Evolutionary conservation across 2,329 filamentous ascomycete species (phyloP).

Genomic region (Falciphora oryzae): DNA sequence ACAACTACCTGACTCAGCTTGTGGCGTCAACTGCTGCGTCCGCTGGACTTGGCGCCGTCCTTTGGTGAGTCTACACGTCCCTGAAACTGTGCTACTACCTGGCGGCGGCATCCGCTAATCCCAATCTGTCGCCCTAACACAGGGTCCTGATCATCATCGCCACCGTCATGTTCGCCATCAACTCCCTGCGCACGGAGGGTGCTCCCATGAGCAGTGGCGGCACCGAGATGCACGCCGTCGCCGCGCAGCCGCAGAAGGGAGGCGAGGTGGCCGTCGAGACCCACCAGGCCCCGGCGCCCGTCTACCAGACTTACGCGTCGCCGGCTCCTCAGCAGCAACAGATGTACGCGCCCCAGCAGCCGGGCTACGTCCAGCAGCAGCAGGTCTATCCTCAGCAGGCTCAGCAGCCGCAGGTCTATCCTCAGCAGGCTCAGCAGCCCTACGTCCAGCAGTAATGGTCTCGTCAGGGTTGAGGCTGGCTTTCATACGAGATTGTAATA

Average conservation of each 20-base stretch:
- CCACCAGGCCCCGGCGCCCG: neutral
- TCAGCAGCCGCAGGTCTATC: neutral
- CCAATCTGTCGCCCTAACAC: neutral
- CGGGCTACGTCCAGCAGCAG: constrained; percentile 3
- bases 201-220: constrained; percentile 3
- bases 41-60: neutral
- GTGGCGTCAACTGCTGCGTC: neutral
- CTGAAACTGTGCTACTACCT: neutral
- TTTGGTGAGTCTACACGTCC: neutral
- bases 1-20: neutral
- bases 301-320: constrained; percentile 2
- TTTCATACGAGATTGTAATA: neutral
- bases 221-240: constrained; percentile 3
- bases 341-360: neutral
- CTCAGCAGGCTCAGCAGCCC: neutral
- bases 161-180: constrained; percentile 7
- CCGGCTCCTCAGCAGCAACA: neutral
- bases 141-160: constrained; percentile 4
- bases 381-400: constrained; percentile 1
- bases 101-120: neutral
- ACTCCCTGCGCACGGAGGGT: constrained; percentile 3
- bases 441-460: neutral
- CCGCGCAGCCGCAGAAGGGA: neutral
- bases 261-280: neutral
- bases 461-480: neutral